A percentile compares a stretch with the other conserved stretches of the same genome.
Evolutionary conservation across 2,329 filamentous ascomycete genomes (phyloP).

Genomic region (Microsporum canis): DNA sequence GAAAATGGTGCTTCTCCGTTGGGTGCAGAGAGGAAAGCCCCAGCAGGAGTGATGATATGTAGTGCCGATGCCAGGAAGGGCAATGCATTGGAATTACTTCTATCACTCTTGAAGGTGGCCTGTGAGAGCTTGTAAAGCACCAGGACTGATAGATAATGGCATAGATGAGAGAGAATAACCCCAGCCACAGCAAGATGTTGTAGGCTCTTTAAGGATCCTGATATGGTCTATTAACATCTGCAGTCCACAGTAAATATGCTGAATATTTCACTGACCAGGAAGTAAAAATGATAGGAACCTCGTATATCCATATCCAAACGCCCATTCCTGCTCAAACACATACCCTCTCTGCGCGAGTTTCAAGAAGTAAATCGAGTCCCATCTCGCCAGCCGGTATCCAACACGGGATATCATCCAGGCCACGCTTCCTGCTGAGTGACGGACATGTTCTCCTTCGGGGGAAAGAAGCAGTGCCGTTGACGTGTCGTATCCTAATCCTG

Average conservation of each 20-base stretch:
- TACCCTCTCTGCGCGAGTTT: slow-evolving; percentile 44
- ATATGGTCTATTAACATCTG: neutral
- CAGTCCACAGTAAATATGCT: neutral
- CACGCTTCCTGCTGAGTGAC: neutral
- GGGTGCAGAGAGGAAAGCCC: slow-evolving; percentile 77
- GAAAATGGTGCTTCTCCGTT: slow-evolving; percentile 75
- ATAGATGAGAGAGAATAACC: slow-evolving; percentile 56
- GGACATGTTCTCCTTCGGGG: neutral
- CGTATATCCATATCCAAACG: slow-evolving; percentile 49
- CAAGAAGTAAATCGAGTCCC: slow-evolving; percentile 53
- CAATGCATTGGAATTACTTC: slow-evolving; percentile 14
- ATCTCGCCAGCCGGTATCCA: slow-evolving; percentile 41
- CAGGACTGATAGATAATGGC: slow-evolving; percentile 65
- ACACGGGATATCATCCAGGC: neutral
- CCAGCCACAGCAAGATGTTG: slow-evolving; percentile 40
- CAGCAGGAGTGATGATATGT: slow-evolving; percentile 76
- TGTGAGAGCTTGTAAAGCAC: slow-evolving; percentile 57
- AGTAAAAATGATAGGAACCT: slow-evolving; percentile 31
- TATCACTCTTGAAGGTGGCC: slow-evolving; percentile 40
- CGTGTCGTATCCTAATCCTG: slow-evolving; percentile 52
- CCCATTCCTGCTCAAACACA: slow-evolving; percentile 55
- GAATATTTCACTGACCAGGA: slow-evolving; percentile 20
- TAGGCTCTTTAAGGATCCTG: neutral
- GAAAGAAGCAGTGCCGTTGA: slow-evolving; percentile 42
- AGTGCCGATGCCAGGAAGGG: slow-evolving; percentile 56